Conservation (phyloP, 352 stramenopile species). For the Phytopythium ostracodes region DNA sequence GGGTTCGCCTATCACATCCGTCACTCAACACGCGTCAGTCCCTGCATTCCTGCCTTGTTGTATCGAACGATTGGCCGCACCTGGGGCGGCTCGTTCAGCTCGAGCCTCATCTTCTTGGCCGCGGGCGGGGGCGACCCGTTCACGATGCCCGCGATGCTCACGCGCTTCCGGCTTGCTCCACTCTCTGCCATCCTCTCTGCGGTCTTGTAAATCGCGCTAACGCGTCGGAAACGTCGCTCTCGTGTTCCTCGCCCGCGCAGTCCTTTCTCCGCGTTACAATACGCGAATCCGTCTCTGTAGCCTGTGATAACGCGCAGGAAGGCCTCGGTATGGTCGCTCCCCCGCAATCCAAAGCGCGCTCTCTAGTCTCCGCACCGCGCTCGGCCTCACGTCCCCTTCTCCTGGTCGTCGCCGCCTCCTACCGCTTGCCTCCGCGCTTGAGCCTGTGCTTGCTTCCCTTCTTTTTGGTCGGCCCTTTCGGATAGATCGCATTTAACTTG, state of each 20-base stretch:
- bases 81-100: conserved; percentile 53
- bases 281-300: neutral
- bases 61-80: conserved; percentile 10
- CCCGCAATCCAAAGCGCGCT: neutral
- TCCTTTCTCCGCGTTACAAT: neutral
- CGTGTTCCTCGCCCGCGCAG: neutral
- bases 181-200: conserved; percentile 21
- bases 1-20: conserved; percentile 46
- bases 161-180: conserved; percentile 22
- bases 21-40: neutral
- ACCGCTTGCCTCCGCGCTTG: neutral
- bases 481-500: neutral
- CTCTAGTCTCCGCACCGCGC: neutral
- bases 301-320: neutral
- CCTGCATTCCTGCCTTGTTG: neutral
- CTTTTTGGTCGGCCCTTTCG: neutral
- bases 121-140: conserved; percentile 6
- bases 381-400: neutral
- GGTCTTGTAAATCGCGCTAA: neutral
- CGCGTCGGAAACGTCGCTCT: no score
- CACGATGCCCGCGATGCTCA: conserved; percentile 9
- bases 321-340: neutral
- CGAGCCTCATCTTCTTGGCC: conserved; percentile 66
- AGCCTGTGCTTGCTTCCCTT: neutral
- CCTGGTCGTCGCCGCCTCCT: neutral